Evolutionary conservation across 805 yeast species (phyloP).

Genomic region (Pichia heedii): DNA sequence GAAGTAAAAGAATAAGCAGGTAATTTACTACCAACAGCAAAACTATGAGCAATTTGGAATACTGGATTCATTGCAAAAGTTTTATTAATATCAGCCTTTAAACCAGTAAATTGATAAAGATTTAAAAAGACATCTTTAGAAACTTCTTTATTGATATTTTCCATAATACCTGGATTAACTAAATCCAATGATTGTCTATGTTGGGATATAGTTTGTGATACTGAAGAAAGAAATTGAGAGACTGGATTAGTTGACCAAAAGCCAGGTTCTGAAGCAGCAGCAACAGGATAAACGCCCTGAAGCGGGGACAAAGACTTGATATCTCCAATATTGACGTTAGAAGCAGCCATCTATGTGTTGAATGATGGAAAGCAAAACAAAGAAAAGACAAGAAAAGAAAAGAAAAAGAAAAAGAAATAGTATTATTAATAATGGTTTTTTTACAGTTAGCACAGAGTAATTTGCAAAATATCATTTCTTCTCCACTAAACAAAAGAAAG

Average conservation of each 20-base stretch:
- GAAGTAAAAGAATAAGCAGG: slow-evolving; percentile 92
- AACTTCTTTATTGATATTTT: slow-evolving; percentile 88
- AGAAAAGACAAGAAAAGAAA: not conserved
- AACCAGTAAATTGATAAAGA: slow-evolving; percentile 88
- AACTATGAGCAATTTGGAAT: slow-evolving; percentile 93
- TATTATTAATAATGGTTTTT: too few relatives aligned
- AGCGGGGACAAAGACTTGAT: slow-evolving; percentile 49
- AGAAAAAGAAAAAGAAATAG: too few relatives aligned
- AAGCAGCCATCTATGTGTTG: slow-evolving; percentile 23
- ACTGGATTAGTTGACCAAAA: slow-evolving; percentile 82
- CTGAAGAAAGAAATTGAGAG: slow-evolving; percentile 68
- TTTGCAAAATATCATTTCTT: too few relatives aligned
- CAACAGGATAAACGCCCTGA: slow-evolving; percentile 43
- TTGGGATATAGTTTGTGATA: slow-evolving; percentile 58
- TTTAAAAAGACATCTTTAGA: slow-evolving; percentile 84
- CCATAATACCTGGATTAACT: slow-evolving; percentile 89
- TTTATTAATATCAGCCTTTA: slow-evolving; percentile 93
- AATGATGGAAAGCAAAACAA: not conserved
- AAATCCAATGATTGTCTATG: slow-evolving; percentile 79
- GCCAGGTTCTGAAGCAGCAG: slow-evolving; percentile 39
- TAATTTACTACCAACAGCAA: slow-evolving; percentile 77
- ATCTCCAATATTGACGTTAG: slow-evolving; percentile 41
- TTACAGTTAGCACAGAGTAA: too few relatives aligned
- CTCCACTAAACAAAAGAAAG: too few relatives aligned
- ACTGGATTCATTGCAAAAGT: slow-evolving; percentile 86